Base-by-base conservation (phyloP, 2,329 filamentous ascomycete genomes). In the Epichloe gansuensis region DNA sequence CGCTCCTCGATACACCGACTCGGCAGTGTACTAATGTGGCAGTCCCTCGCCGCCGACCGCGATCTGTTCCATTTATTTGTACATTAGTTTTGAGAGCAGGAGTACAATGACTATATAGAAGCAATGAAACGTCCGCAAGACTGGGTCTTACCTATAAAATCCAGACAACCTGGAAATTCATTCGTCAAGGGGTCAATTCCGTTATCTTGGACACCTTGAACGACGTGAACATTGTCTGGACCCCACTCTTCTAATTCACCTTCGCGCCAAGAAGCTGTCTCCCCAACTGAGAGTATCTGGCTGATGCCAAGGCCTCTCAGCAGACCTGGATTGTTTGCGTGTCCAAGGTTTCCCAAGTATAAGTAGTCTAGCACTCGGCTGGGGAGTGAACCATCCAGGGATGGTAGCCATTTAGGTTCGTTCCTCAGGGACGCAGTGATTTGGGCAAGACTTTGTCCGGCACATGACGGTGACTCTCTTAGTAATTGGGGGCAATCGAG, bases 11-110 rank as follows among this genome's bases (percentile, higher is more conserved):
- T 52, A 98, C 93, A 47, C 93, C 93, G 7, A 98, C 93, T 17
- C 93, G 85, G 66, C 93, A 98, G 67, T 98, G 93, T 15, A 98
- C 93, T 53, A 98, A 76, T 0, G 93, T 97, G 25, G 91, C 89
- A 4, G 81, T 88, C 34, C 86, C 85, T 44, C 86, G 85, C 39
- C 72, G 71, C 63, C 85, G 87, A 38, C 91, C 91, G 59, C 83
- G 82, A 59, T 89, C 93, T 96, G 61, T 52, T 46, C 13, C 41
- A 41, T 8, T 28, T 6, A 41, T 8, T 28, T 6, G 46, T n/a
- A 44, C 17, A 25, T 48, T 57, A 54, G 54, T 25, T 13, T 2
- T 28, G 17, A 23, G 41, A 37, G 28, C 28, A 44, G 31, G 38
- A 44, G 15, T 35, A 21, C n/a, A 13, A 35, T n/a, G 8, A 44